Percentiles rank a stretch among this genome's conserved stretches.
Conservation (phyloP, 495 filamentous ascomycete genomes). For the Annulohypoxylon stygium region DNA sequence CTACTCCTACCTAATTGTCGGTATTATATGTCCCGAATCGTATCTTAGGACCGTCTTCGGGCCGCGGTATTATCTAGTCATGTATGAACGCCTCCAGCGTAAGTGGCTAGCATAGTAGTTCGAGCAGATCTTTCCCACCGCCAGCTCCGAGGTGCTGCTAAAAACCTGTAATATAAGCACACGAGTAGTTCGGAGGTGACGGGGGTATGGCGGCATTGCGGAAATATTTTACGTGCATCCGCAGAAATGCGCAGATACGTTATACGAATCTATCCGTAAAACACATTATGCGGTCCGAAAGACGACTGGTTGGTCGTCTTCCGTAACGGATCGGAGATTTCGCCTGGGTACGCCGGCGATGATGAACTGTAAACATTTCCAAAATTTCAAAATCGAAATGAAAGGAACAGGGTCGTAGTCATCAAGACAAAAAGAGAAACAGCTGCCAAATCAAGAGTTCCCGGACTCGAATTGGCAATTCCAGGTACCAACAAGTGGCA, state of each 20-base stretch:
- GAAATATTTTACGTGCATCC: slow-evolving; percentile 23
- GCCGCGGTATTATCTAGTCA: slow-evolving; percentile 1
- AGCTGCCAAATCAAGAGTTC: slow-evolving; percentile 24
- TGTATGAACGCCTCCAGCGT: not conserved
- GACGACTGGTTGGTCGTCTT: slow-evolving; percentile 17
- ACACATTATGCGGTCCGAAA: slow-evolving; percentile 23
- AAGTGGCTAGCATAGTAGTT: slow-evolving; percentile 8
- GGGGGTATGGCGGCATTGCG: slow-evolving; percentile 12
- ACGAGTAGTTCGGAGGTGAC: not conserved
- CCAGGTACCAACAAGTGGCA: slow-evolving; percentile 24
- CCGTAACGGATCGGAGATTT: slow-evolving; percentile 21
- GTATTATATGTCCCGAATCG: not conserved
- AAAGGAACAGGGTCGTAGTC: slow-evolving; percentile 28
- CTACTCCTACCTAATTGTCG: slow-evolving; percentile 1
- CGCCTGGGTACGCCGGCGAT: slow-evolving; percentile 15
- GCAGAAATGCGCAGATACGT: slow-evolving; percentile 8
- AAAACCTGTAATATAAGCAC: slow-evolving; percentile 9
- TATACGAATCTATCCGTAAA: slow-evolving; percentile 5
- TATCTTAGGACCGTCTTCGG: slow-evolving; percentile 1
- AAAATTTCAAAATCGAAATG: slow-evolving; percentile 39
- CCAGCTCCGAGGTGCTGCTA: slow-evolving; percentile 1
- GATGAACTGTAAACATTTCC: slow-evolving; percentile 9
- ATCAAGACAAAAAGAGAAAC: slow-evolving; percentile 28
- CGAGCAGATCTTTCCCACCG: slow-evolving; percentile 10
- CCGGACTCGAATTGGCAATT: slow-evolving; percentile 15